A percentile compares a stretch with the other conserved stretches of the same genome.
phyloP scores from a whole-genome alignment of 768 basidiomycete species.

The Calvatia gigantea region DNA sequence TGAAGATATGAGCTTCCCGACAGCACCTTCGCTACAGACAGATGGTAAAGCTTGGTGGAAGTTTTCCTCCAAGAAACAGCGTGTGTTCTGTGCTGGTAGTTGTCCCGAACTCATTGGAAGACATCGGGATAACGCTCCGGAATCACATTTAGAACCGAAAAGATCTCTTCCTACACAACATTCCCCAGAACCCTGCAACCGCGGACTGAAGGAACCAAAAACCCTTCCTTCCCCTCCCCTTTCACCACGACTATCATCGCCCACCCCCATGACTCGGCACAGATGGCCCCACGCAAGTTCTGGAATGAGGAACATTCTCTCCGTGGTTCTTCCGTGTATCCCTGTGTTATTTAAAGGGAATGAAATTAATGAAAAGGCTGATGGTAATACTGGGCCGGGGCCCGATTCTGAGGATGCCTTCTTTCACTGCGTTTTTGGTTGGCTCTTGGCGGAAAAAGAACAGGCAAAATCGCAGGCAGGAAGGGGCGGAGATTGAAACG shows the following conservation, averaged over 20 bases:
- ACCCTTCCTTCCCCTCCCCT: background rate
- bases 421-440: background rate
- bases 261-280: background rate
- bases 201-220: background rate
- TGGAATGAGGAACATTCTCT: background rate
- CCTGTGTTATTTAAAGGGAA: background rate
- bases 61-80: background rate
- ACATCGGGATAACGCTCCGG: too few relatives aligned
- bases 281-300: background rate
- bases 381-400: background rate
- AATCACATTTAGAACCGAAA: too few relatives aligned
- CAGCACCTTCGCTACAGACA: background rate
- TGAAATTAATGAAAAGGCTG: background rate
- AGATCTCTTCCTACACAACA: too few relatives aligned
- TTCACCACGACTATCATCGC: background rate
- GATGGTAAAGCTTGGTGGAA: background rate
- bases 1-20: too few relatives aligned
- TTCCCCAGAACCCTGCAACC: too few relatives aligned
- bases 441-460: background rate
- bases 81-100: background rate
- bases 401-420: background rate
- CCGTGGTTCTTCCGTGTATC: conserved; percentile 6
- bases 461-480: background rate
- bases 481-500: background rate
- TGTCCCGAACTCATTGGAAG: too few relatives aligned